These are phyloP conservation scores for Mollisia scopiformis DNA, from an alignment of 2,329 filamentous ascomycete species.

Conservation along the genomic window DNA sequence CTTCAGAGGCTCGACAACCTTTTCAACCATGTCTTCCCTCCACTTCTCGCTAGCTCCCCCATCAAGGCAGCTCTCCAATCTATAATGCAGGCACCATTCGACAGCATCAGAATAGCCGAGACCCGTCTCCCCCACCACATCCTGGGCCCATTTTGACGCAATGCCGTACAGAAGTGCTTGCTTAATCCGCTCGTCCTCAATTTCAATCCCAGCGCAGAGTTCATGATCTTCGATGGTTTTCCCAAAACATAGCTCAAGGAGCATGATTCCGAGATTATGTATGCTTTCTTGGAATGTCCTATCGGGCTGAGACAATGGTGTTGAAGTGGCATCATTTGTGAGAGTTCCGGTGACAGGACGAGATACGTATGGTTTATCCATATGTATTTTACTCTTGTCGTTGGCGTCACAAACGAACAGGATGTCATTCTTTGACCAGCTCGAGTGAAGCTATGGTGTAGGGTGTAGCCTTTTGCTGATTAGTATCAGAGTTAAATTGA, in stretches of 20 bases:
- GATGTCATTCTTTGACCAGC: conserved; percentile 22
- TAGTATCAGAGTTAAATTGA: neutral
- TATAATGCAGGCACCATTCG: conserved; percentile 19
- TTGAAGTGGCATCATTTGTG: neutral
- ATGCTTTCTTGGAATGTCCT: conserved; percentile 15
- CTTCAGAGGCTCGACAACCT: conserved; percentile 23
- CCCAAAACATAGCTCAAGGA: conserved; percentile 22
- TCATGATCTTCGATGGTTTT: conserved; percentile 15
- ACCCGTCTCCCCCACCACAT: conserved; percentile 18
- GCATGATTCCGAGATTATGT: conserved; percentile 17
- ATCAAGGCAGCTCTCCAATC: conserved; percentile 1
- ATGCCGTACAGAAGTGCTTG: conserved; percentile 10
- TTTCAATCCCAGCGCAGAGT: neutral
- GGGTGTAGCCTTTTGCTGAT: conserved; percentile 8
- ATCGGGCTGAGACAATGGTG: neutral
- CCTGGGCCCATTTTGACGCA: conserved; percentile 11
- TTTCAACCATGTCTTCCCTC: conserved; percentile 21
- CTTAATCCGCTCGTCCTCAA: neutral
- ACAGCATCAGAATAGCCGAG: conserved; percentile 17
- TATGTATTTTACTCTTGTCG: conserved; percentile 6
- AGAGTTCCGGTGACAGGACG: conserved; percentile 5
- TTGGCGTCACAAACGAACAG: conserved; percentile 16
- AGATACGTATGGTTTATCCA: conserved; percentile 23
- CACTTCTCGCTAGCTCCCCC: conserved; percentile 14
- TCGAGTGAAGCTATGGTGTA: conserved; percentile 18